A percentile compares a stretch with the other conserved stretches of the same genome.
phyloP scores from a whole-genome alignment of 352 stramenopile species.

The Phytophthora lateralis region DNA sequence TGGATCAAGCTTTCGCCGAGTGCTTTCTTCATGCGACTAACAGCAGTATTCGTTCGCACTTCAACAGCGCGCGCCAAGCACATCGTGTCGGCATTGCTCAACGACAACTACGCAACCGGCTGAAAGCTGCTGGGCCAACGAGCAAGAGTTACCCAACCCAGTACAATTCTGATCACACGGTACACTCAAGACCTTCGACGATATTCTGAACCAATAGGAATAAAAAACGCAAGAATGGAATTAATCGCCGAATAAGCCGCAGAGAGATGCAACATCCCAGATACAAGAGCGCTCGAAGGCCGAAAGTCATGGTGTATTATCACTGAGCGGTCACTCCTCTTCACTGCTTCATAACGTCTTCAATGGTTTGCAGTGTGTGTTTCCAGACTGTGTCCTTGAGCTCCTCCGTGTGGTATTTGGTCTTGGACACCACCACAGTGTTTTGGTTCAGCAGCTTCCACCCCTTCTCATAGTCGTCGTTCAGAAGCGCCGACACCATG shows the following conservation, averaged over 20 bases:
- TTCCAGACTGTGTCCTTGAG: constrained; percentile 28
- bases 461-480: constrained; percentile 22
- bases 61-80: constrained; percentile 19
- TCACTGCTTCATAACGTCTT: constrained; percentile 27
- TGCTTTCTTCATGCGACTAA: constrained; percentile 28
- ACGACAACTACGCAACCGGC: constrained; percentile 20
- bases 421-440: constrained; percentile 13
- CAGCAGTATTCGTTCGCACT: constrained; percentile 14
- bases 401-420: constrained; percentile 31
- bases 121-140: constrained; percentile 27
- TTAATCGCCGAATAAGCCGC: no score
- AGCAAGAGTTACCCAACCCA: no score
- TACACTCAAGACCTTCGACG: no score
- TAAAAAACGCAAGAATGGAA: no score
- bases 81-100: constrained; percentile 23
- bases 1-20: constrained; percentile 28
- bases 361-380: constrained; percentile 20
- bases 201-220: no score
- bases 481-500: constrained; percentile 24
- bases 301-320: no score
- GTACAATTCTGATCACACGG: no score
- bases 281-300: no score
- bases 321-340: not conserved
- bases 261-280: no score
- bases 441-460: constrained; percentile 33